Percentiles rank a stretch among this genome's conserved stretches.
These are phyloP conservation scores for Penicillium olsonii DNA, from an alignment of 2,329 filamentous ascomycete species.

Conservation along the genomic window DNA sequence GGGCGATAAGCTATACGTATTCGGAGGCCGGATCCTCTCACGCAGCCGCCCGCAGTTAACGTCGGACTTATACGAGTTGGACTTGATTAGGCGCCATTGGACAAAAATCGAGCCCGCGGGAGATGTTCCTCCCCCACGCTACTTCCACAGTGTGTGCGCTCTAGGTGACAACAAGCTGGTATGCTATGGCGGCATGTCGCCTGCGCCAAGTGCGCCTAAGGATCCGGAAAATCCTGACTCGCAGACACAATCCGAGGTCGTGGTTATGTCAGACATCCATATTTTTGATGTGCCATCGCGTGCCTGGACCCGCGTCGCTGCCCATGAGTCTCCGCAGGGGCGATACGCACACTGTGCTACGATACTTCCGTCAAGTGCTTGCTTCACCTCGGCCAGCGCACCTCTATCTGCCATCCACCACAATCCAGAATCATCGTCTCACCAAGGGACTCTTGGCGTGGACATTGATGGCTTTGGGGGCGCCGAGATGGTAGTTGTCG, in stretches of 20 bases:
- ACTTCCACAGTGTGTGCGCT: constrained; percentile 95
- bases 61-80: constrained; percentile 88
- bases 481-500: constrained; percentile 95
- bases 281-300: constrained; percentile 84
- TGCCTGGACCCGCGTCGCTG: constrained; percentile 81
- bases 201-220: constrained; percentile 56
- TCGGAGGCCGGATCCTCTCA: constrained; percentile 86
- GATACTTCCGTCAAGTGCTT: constrained; percentile 82
- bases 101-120: constrained; percentile 81
- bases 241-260: constrained; percentile 79
- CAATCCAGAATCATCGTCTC: constrained; percentile 79
- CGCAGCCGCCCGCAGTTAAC: constrained; percentile 81
- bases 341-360: constrained; percentile 96
- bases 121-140: constrained; percentile 85
- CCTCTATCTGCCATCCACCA: constrained; percentile 85
- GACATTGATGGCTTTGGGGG: constrained; percentile 88
- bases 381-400: constrained; percentile 81
- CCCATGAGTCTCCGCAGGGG: constrained; percentile 82
- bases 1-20: constrained; percentile 95
- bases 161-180: constrained; percentile 95
- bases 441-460: constrained; percentile 84
- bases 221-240: constrained; percentile 45
- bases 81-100: constrained; percentile 90
- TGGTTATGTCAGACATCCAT: constrained; percentile 97
- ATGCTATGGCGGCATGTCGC: constrained; percentile 98